phyloP scores from a whole-genome alignment of 2,329 filamentous ascomycete species.

The Aspergillus unguis region DNA sequence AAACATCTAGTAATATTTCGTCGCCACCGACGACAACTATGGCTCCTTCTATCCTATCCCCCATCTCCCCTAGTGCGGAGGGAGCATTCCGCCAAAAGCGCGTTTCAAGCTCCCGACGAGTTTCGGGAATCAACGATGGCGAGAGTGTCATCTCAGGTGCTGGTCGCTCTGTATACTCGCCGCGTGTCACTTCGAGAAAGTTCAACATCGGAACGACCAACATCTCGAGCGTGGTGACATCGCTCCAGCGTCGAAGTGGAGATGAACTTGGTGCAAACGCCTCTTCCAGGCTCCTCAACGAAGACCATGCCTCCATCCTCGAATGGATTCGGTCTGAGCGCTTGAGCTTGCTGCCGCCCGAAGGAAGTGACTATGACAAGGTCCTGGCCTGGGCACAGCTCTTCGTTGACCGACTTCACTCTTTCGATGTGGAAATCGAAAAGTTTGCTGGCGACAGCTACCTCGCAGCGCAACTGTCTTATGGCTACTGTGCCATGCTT shows the following conservation, averaged over 20 bases:
- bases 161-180: not conserved
- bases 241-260: conserved; percentile 14
- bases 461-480: conserved; percentile 48
- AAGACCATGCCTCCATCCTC: conserved; percentile 12
- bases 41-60: conserved; percentile 11
- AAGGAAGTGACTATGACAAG: conserved; percentile 43
- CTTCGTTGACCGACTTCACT: conserved; percentile 38
- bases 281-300: conserved; percentile 12
- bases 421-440: conserved; percentile 36
- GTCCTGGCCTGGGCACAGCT: conserved; percentile 40
- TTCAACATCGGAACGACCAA: conserved; percentile 11
- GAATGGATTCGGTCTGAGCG: conserved; percentile 41
- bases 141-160: conserved; percentile 9
- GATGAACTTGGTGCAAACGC: conserved; percentile 13
- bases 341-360: conserved; percentile 38
- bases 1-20: not conserved
- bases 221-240: conserved; percentile 15
- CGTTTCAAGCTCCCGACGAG: conserved; percentile 2
- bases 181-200: conserved; percentile 10
- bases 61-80: not conserved
- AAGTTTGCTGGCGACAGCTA: conserved; percentile 38
- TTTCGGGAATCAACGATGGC: conserved; percentile 10
- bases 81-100: conserved; percentile 4
- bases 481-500: conserved; percentile 47
- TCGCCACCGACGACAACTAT: not conserved